Evolutionary conservation across 345 rosid species (phyloP).

Genomic region (Pelargonium nanum): DNA sequence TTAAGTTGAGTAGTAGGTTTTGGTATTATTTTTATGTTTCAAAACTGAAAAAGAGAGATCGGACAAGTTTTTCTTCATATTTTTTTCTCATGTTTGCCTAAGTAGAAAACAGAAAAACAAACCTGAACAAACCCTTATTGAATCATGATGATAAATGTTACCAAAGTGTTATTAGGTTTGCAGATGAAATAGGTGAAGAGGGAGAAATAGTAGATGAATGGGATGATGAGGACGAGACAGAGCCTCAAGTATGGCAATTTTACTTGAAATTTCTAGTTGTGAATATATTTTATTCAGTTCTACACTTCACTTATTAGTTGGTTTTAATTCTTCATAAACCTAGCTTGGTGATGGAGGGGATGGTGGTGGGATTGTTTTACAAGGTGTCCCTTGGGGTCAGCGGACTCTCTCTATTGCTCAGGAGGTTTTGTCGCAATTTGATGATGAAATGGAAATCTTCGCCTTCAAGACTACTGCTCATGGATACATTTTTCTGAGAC

Average conservation of each 20-base stretch:
- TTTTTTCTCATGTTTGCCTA: too few species aligned
- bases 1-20: too few species aligned
- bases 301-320: conserved; percentile 10
- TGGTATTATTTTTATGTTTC: background rate
- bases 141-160: background rate
- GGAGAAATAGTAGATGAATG: conserved; percentile 49
- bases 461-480: conserved; percentile 72
- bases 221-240: conserved; percentile 74
- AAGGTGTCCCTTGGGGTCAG: conserved; percentile 69
- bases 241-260: conserved; percentile 34
- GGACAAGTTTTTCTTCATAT: too few species aligned
- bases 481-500: conserved; percentile 69
- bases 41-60: background rate
- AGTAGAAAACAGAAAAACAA: too few species aligned
- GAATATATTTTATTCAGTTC: background rate
- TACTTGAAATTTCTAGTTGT: conserved; percentile 4
- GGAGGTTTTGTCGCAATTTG: conserved; percentile 37
- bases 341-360: conserved; percentile 83
- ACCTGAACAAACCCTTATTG: background rate
- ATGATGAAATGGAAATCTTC: conserved; percentile 45
- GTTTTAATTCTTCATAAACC: background rate
- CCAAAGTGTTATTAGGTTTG: conserved; percentile 8
- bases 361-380: conserved; percentile 78
- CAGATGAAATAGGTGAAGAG: conserved; percentile 43
- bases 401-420: conserved; percentile 50